phyloP scores from a whole-genome alignment of 139 green algal species.

The Eudorina sp. region DNA sequence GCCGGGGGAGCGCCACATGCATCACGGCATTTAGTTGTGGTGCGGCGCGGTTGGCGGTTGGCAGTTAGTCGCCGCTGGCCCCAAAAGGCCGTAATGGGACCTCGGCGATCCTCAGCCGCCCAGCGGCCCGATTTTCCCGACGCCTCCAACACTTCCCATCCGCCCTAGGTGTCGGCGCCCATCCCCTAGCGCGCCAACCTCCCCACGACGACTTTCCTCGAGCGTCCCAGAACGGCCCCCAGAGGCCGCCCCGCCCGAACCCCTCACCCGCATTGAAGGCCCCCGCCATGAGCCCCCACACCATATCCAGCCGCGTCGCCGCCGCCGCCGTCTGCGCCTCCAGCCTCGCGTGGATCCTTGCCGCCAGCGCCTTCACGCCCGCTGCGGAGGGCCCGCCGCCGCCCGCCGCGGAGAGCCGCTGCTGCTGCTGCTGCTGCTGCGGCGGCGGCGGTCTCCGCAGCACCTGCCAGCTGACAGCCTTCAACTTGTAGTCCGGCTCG shows the following conservation, averaged over 20 bases:
- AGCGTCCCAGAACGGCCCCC: neutral
- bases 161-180: no score
- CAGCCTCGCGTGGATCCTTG: slow-evolving; percentile 4
- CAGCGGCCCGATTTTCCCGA: no score
- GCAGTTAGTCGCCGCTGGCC: no score
- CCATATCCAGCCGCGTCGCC: slow-evolving; percentile 55
- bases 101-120: no score
- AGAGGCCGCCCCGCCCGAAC: neutral
- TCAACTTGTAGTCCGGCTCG: slow-evolving; percentile 42
- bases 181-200: no score
- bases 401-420: neutral
- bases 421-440: neutral
- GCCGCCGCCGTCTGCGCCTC: slow-evolving; percentile 32
- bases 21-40: no score
- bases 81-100: no score
- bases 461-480: slow-evolving; percentile 11
- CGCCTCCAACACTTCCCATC: no score
- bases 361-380: slow-evolving; percentile 22
- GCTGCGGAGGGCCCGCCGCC: neutral
- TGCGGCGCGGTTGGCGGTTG: no score
- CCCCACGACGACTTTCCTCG: no score
- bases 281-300: slow-evolving; percentile 54
- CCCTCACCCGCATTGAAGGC: slow-evolving; percentile 26
- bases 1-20: no score
- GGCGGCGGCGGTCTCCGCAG: neutral